Evolutionary conservation across 768 basidiomycete genomes (phyloP).

Genomic region (Filobasidium wieringae): DNA sequence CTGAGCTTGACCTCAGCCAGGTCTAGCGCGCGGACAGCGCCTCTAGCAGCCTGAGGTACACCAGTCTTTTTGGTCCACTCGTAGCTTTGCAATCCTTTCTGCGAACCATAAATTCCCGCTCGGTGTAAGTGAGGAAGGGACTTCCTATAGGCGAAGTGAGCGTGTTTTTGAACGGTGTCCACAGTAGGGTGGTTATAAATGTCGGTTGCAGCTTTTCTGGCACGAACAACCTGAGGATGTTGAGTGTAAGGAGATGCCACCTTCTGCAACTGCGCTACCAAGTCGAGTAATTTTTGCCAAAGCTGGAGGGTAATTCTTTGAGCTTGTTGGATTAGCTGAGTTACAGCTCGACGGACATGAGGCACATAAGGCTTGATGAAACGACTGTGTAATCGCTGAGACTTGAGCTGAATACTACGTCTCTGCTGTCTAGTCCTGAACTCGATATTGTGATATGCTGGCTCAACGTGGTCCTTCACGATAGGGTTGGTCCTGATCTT

Average conservation of each 20-base stretch:
- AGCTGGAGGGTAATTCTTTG: background rate
- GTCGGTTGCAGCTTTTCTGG: background rate
- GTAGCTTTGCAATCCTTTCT: background rate
- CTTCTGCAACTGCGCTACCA: background rate
- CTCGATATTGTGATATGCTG: background rate
- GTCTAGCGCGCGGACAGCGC: conserved; percentile 1
- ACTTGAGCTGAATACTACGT: background rate
- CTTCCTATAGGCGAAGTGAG: background rate
- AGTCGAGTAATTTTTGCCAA: background rate
- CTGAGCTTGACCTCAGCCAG: background rate
- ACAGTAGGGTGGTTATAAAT: background rate
- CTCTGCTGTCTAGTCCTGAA: background rate
- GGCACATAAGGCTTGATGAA: background rate
- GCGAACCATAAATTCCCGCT: background rate
- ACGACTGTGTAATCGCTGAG: background rate
- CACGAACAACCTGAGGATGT: conserved; percentile 1
- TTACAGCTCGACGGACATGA: background rate
- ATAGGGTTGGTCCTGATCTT: conserved; percentile 6
- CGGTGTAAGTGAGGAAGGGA: background rate
- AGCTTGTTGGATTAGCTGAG: background rate
- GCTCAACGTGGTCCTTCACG: conserved; percentile 4
- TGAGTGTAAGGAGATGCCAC: background rate
- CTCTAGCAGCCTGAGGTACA: conserved; percentile 1
- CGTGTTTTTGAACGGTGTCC: background rate
- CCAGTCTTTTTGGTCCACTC: background rate